phyloP scores from a whole-genome alignment of 140 eudicot species.

The Flaveria floridana region DNA sequence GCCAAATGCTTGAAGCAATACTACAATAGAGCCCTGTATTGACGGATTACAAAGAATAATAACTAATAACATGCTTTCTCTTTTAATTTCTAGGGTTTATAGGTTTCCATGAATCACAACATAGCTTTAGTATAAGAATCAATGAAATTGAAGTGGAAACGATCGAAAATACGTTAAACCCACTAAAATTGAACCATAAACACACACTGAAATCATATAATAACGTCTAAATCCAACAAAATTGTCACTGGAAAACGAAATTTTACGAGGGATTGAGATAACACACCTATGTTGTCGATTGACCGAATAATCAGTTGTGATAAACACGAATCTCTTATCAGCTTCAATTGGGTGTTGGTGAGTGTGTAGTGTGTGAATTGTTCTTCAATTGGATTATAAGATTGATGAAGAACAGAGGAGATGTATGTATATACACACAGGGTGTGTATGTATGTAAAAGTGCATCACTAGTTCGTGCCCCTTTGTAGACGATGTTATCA shows the following conservation, averaged over 20 bases:
- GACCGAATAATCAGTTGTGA: background rate
- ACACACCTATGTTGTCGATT: constrained; percentile 19
- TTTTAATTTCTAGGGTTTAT: background rate
- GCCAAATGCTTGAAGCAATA: background rate
- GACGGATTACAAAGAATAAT: background rate
- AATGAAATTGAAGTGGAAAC: background rate
- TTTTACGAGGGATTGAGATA: constrained; percentile 1
- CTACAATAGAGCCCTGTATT: background rate
- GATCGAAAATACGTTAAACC: background rate
- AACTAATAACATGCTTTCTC: no score
- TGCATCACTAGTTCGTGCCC: constrained; percentile 12
- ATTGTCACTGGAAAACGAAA: background rate
- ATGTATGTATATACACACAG: background rate
- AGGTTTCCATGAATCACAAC: background rate
- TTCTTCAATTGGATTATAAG: background rate
- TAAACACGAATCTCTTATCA: background rate
- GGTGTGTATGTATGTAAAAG: background rate
- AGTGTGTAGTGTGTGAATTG: background rate
- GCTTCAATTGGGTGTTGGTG: background rate
- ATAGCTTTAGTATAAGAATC: background rate
- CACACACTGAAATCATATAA: constrained; percentile 3
- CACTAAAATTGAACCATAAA: background rate
- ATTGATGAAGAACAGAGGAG: background rate
- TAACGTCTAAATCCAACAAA: background rate
- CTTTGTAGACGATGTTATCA: constrained; percentile 5